Percentiles rank a stretch among this genome's conserved stretches.
Evolutionary conservation across 225 moss, liverwort and hornwort species (phyloP).

Genomic region (Asterella californica): DNA sequence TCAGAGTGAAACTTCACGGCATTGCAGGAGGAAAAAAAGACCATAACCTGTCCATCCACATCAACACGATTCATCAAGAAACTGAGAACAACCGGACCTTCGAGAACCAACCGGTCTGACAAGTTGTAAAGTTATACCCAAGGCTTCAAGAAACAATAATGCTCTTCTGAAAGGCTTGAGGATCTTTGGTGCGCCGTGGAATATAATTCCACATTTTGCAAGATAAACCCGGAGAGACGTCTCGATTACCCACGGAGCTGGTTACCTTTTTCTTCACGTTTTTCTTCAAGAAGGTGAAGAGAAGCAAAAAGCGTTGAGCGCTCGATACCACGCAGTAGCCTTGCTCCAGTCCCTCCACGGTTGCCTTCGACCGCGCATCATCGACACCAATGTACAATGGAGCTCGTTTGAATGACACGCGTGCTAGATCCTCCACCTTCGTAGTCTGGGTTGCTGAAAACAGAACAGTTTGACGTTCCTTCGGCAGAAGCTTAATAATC

Average conservation of each 20-base stretch:
- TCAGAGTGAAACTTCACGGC: conserved; percentile 88
- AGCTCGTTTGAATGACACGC: conserved; percentile 85
- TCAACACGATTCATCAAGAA: not conserved
- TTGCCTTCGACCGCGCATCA: conserved; percentile 90
- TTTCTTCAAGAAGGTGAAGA: conserved; percentile 95
- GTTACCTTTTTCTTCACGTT: conserved; percentile 91
- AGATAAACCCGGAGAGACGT: not conserved
- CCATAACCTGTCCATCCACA: conserved; percentile 62
- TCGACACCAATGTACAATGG: conserved; percentile 97
- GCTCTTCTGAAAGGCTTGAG: not conserved
- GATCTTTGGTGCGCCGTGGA: too few relatives aligned
- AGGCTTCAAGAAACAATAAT: not conserved
- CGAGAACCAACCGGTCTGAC: not conserved
- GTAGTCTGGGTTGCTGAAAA: conserved; percentile 99
- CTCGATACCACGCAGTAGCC: conserved; percentile 93
- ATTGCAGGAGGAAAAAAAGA: conserved; percentile 98
- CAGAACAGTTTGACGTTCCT: conserved; percentile 95
- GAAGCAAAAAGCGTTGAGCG: conserved; percentile 83
- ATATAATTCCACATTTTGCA: not conserved
- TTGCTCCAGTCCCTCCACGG: conserved; percentile 97
- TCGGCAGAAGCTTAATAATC: conserved; percentile 92
- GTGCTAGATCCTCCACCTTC: conserved; percentile 95
- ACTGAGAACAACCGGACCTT: not conserved
- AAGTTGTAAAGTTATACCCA: not conserved
- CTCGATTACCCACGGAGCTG: not conserved